phyloP scores from a whole-genome alignment of 306 rosid species.

The Quercus engelmannii region DNA sequence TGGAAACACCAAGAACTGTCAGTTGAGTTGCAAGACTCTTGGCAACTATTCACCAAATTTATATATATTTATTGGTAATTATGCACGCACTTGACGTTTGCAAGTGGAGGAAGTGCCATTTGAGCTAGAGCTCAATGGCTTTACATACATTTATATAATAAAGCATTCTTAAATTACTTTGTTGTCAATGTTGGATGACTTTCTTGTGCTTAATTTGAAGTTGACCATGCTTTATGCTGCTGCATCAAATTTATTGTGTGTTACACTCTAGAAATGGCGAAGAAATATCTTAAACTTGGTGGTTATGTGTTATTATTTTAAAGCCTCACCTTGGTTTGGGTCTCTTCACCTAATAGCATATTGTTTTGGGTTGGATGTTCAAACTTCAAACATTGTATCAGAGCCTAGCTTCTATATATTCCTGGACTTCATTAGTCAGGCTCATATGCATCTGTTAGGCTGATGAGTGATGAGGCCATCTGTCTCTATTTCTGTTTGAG shows the following conservation, averaged over 20 bases:
- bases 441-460: neutral
- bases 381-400: neutral
- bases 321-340: neutral
- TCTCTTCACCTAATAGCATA: neutral
- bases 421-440: neutral
- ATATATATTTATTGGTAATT: too few species aligned
- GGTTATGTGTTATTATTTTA: neutral
- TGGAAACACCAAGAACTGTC: too few species aligned
- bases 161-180: neutral
- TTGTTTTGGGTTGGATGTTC: neutral
- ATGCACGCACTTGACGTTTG: too few species aligned
- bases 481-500: neutral
- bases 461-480: neutral
- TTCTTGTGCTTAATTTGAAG: neutral
- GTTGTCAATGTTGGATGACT: neutral
- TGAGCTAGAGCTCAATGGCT: too few species aligned
- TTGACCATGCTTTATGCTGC: neutral
- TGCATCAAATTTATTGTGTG: neutral
- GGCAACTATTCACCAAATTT: too few species aligned
- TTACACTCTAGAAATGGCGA: too few species aligned
- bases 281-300: neutral
- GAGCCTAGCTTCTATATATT: neutral
- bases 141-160: neutral
- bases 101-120: too few species aligned
- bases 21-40: too few species aligned